Base-by-base conservation (phyloP, 371 early-diverging fungal genomes). In the Capillidium rhysosporum region DNA sequence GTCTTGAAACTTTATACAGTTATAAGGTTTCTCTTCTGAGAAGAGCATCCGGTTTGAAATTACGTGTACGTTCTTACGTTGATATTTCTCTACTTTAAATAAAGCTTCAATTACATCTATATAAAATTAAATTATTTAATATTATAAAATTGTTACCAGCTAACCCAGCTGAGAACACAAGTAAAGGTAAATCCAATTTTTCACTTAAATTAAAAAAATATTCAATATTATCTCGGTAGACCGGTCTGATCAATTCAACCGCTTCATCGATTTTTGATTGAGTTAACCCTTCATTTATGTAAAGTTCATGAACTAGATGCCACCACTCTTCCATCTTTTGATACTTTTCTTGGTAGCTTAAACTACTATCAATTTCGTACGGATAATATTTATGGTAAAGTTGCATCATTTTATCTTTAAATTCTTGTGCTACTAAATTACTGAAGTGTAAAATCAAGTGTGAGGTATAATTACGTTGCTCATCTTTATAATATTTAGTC, bases 141-240 rank as follows among this genome's bases (percentile, higher is more conserved):
- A 51, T 3, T 29, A 38, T 38, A 21, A 26, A 24, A 25, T 46
- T 69, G 63, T 69, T 57, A 64, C 61, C 53, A 4, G 64, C 75
- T 46, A 86, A 67, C 20, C 84, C 86, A 1, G 86, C 86, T 0
- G 80, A 79, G 55, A 86, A 83, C 0, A 86, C 76, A 7, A 86
- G 59, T 26, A 86, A 69, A 0, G 84, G 84, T 1, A 84, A 55
- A 1, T 62, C 40, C 1, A 52, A 39, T 2, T 59, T 60, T 7
- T 59, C 57, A 41, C 72, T 74, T 12, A 52, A 4, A 0, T 56
- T 40, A 20, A 82, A 49, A 0, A 82, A 68, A 14, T 64, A 57
- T 2, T 69, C 60, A 0, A 75, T 40, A 1, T 71, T 68, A 8
- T 59, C 61, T 28, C 86, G 65, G 43, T 81, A 63, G 38, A 65